These are phyloP conservation scores for Cercospora janseana DNA, from an alignment of 2,329 filamentous ascomycete genomes.

Conservation along the genomic window DNA sequence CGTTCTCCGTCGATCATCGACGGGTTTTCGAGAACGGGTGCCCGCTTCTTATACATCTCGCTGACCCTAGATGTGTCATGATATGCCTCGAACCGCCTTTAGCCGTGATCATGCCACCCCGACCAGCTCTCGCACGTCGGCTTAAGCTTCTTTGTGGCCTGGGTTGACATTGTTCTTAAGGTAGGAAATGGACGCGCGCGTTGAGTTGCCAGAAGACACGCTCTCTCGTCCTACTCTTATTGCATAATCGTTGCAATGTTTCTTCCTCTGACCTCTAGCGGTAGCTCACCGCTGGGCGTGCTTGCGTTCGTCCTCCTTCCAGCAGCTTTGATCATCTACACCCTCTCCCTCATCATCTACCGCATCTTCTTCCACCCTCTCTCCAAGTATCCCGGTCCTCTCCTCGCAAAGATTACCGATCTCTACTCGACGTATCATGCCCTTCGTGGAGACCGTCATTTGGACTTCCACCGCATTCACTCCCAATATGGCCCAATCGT, in stretches of 20 bases:
- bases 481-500: constrained; percentile 67
- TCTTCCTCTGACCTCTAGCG: not conserved
- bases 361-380: constrained; percentile 46
- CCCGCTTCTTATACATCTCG: not conserved
- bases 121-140: constrained; percentile 5
- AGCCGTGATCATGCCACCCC: not conserved
- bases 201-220: not conserved
- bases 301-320: constrained; percentile 15
- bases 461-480: constrained; percentile 56
- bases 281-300: constrained; percentile 11
- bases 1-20: not conserved
- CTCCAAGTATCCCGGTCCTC: constrained; percentile 45
- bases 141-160: constrained; percentile 11
- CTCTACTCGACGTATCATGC: constrained; percentile 33
- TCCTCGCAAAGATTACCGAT: constrained; percentile 36
- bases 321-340: constrained; percentile 12
- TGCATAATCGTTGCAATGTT: not conserved
- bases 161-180: constrained; percentile 10
- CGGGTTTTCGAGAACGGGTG: not conserved
- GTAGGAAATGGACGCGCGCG: not conserved
- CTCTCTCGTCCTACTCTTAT: not conserved
- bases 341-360: constrained; percentile 34
- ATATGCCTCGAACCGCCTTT: constrained; percentile 1
- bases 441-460: constrained; percentile 31
- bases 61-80: constrained; percentile 8